Base-by-base conservation (phyloP, 257 asterid genomes). In the Coffea eugenioides region DNA sequence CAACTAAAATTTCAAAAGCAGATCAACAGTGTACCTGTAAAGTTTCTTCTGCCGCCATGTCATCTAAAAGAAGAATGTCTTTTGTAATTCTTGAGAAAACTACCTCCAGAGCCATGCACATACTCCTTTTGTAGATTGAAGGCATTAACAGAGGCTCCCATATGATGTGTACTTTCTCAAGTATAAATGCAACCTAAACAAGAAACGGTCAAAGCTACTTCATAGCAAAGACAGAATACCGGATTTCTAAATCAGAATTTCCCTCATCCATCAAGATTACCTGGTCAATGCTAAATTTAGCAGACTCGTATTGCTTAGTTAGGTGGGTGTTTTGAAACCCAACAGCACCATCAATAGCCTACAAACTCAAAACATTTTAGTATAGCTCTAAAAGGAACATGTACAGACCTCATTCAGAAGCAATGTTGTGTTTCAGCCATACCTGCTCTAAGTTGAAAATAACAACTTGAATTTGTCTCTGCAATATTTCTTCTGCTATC, bases 1-100 rank as follows among this genome's bases (percentile, higher is more conserved):
- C 59, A 45, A 61, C 27, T 76, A n/a, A 78, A 36, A 36, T 67
- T 23, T 2, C 69, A 77, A 31, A 31, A 54, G 61, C 23, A n/a
- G 8, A 25, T 43, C 61, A 67, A 54, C 1, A 68, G 45, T 73
- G 70, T 75, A 92, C 99, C 97, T 94, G 99, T 87, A 94, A 85
- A 76, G 99, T 96, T 90, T 96, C 99, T 76, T 94, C 98, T 34
- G 97, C 97, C 1, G 97, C 99, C 97, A 96, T 90, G 82, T 96
- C 99, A 86, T 94, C 97, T 80, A 96, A 83, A 51, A 88, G 88
- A 80, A 96, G 94, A 82, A 96, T 91, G 82, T 96, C 97, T 82
- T 83, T 89, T 3, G 93, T 82, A 77, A 96, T 89, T 88, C 93
- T 92, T 0, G 93, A 86, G 83, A 91, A 94, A 77, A 96, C 93